These are phyloP conservation scores for Nothophoma quercina DNA, from an alignment of 2,329 filamentous ascomycete species.

Conservation along the genomic window DNA sequence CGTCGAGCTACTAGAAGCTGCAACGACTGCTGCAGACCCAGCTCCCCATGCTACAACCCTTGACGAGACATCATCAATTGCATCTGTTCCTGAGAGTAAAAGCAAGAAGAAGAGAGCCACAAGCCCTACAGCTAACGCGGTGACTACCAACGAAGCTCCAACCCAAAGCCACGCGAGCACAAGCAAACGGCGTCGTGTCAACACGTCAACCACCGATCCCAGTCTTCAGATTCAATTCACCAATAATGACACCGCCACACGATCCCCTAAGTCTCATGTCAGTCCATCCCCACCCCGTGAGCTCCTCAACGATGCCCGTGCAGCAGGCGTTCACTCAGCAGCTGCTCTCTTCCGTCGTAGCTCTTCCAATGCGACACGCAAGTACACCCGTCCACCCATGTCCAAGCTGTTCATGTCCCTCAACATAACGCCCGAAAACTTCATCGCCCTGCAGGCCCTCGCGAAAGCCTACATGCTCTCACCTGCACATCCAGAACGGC, in stretches of 20 bases:
- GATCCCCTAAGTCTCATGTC: not conserved
- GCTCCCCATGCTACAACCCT: conserved; percentile 25
- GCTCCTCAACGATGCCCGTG: conserved; percentile 52
- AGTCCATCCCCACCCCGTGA: conserved; percentile 26
- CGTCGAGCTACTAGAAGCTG: conserved; percentile 48
- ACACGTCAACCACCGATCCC: conserved; percentile 22
- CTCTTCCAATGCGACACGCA: conserved; percentile 56
- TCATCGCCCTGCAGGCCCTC: conserved; percentile 62
- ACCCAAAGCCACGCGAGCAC: conserved; percentile 12
- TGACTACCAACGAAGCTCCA: not conserved
- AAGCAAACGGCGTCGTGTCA: conserved; percentile 33
- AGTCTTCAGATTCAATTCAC: conserved; percentile 15
- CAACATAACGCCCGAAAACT: conserved; percentile 64
- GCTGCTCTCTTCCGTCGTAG: conserved; percentile 60
- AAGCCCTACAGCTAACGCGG: conserved; percentile 18
- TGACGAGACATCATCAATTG: conserved; percentile 1
- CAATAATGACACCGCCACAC: conserved; percentile 15
- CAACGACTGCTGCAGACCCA: conserved; percentile 44
- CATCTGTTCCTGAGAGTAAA: conserved; percentile 15
- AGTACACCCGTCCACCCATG: conserved; percentile 65
- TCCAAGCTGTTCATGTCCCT: conserved; percentile 65
- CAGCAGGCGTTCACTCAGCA: conserved; percentile 60
- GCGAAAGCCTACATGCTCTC: conserved; percentile 67
- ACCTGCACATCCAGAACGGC: conserved; percentile 61
- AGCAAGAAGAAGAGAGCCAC: conserved; percentile 40